Evolutionary conservation across 257 asterid genomes (phyloP).

Genomic region (Dorcoceras hygrometricum): DNA sequence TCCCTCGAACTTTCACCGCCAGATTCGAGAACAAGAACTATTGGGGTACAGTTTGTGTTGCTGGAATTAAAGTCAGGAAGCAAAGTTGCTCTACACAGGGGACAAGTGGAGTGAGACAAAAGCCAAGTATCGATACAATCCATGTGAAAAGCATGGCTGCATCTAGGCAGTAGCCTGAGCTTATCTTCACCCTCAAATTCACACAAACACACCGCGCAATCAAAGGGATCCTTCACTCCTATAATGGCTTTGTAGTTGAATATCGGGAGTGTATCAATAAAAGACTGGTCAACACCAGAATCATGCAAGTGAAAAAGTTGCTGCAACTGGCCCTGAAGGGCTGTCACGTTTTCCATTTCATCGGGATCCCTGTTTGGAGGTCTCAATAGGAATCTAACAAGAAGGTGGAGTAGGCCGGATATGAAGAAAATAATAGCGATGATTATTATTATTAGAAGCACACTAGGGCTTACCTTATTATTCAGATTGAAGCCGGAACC

Average conservation of each 20-base stretch:
- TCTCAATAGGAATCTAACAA: conserved; percentile 58
- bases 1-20: conserved; percentile 76
- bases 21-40: conserved; percentile 80
- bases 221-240: conserved; percentile 87
- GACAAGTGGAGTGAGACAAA: conserved; percentile 90
- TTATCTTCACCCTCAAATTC: conserved; percentile 83
- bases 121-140: conserved; percentile 97
- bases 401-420: conserved; percentile 83
- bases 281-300: conserved; percentile 93
- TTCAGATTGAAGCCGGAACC: conserved; percentile 57
- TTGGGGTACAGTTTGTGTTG: conserved; percentile 41
- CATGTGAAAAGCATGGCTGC: conserved; percentile 98
- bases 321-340: conserved; percentile 85
- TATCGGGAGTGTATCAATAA: conserved; percentile 75
- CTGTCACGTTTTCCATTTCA: conserved; percentile 65
- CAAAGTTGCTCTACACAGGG: conserved; percentile 80
- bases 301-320: conserved; percentile 91
- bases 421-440: conserved; percentile 80
- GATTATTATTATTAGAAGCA: conserved; percentile 66
- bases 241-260: conserved; percentile 77
- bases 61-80: conserved; percentile 49
- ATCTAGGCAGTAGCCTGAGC: conserved; percentile 72
- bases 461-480: conserved; percentile 66
- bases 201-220: conserved; percentile 93
- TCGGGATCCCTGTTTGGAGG: conserved; percentile 63